phyloP scores from a whole-genome alignment of 1,284 basidiomycete genomes.

The Moesziomyces sp. region DNA sequence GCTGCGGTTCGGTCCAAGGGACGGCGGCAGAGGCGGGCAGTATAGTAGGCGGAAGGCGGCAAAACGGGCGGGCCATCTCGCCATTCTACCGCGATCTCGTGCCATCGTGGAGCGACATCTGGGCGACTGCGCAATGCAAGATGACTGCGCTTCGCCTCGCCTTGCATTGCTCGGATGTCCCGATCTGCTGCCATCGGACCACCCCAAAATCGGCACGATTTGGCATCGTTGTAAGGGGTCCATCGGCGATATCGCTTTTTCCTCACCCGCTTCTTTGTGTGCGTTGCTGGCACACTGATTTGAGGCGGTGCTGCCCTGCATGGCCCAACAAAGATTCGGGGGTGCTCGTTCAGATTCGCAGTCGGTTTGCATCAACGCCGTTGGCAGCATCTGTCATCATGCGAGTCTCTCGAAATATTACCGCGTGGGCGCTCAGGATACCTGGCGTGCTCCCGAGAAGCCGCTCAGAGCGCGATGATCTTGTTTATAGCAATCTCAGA shows the following conservation, averaged over 20 bases:
- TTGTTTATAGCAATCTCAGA: neutral
- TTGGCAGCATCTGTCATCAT: neutral
- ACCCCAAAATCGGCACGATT: no score
- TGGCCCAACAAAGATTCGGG: neutral
- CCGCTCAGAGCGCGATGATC: no score
- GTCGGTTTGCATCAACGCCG: no score
- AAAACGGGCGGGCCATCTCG: constrained; percentile 7
- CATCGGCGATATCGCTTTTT: no score
- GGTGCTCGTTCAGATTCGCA: neutral
- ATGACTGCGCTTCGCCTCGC: neutral
- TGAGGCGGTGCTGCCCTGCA: neutral
- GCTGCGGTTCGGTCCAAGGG: neutral
- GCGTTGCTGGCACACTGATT: no score
- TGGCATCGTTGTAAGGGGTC: no score
- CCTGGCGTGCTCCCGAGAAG: no score
- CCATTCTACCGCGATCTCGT: constrained; percentile 1
- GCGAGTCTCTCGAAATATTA: neutral
- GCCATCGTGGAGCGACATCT: neutral
- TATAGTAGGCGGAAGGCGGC: neutral
- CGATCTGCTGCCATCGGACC: no score
- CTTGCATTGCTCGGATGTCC: neutral
- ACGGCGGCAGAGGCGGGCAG: neutral
- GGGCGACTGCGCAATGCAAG: neutral
- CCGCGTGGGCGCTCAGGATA: neutral
- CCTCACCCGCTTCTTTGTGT: no score